Evolutionary conservation across 2,329 filamentous ascomycete species (phyloP).

Genomic region (Hymenoscyphus fructigenus): DNA sequence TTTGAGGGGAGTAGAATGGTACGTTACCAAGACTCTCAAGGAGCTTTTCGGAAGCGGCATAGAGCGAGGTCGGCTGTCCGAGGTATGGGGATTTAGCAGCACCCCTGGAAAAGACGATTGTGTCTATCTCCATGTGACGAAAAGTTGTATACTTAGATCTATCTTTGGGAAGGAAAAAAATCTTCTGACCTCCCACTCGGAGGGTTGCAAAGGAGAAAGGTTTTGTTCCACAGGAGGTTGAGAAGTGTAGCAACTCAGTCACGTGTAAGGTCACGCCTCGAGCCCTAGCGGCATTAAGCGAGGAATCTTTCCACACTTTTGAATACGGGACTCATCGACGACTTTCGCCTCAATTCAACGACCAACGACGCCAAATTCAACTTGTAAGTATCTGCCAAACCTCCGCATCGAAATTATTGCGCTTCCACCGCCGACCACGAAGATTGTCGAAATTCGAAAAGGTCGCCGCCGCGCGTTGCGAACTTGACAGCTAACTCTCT

Average conservation of each 20-base stretch:
- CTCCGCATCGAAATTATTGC: background rate
- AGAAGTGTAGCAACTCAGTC: background rate
- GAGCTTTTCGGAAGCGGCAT: background rate
- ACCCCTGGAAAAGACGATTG: background rate
- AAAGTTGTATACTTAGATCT: background rate
- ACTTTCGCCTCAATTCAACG: constrained; percentile 13
- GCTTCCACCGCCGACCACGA: background rate
- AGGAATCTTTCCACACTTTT: constrained; percentile 8
- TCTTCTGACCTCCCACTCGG: background rate
- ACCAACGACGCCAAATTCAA: constrained; percentile 17
- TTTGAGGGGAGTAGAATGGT: background rate
- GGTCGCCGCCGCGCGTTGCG: background rate
- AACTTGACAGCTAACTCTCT: constrained; percentile 21
- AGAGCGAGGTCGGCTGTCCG: background rate
- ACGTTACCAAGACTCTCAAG: constrained; percentile 1
- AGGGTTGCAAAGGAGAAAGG: background rate
- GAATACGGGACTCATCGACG: constrained; percentile 16
- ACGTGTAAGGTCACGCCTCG: background rate
- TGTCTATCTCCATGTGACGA: constrained; percentile 1
- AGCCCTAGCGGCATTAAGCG: constrained; percentile 16
- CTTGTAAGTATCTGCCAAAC: constrained; percentile 20
- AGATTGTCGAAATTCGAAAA: background rate
- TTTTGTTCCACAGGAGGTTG: too few relatives aligned
- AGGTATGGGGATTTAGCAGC: background rate
- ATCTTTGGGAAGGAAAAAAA: background rate